Evolutionary conservation across 768 basidiomycete species (phyloP).

Genomic region (Butyriboletus loyo): DNA sequence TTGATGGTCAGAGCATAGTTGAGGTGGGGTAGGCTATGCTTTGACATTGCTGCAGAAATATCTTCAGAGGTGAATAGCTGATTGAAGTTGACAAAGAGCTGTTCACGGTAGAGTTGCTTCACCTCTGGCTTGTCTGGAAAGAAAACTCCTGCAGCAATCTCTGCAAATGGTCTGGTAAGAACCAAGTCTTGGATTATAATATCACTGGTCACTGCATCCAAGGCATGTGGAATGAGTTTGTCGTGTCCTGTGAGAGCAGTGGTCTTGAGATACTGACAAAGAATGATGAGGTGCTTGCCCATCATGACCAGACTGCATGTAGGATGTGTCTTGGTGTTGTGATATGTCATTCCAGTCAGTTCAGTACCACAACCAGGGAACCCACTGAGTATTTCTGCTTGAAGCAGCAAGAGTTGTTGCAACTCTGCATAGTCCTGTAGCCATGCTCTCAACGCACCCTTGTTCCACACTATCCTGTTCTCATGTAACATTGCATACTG

Average conservation of each 20-base stretch:
- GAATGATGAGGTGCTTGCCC: neutral
- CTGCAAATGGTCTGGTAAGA: neutral
- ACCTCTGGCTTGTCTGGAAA: neutral
- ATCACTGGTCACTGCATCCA: neutral
- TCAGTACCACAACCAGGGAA: neutral
- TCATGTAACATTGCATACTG: neutral
- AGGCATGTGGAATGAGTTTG: conserved; percentile 1
- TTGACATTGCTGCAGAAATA: neutral
- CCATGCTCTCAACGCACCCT: neutral
- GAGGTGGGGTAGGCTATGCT: neutral
- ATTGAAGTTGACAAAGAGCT: conserved; percentile 1
- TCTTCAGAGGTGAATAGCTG: neutral
- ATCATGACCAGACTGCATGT: neutral
- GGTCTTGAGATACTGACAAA: conserved; percentile 1
- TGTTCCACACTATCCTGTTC: no score
- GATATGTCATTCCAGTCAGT: neutral
- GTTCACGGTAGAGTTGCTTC: neutral
- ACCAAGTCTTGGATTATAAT: neutral
- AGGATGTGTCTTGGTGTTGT: neutral
- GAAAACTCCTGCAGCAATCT: neutral
- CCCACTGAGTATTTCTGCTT: neutral
- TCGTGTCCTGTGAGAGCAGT: neutral
- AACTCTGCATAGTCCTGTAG: neutral
- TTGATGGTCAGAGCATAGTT: neutral
- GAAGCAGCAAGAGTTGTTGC: neutral